Base-by-base conservation (phyloP, 2,329 filamentous ascomycete species). In the Alternaria sp. region DNA sequence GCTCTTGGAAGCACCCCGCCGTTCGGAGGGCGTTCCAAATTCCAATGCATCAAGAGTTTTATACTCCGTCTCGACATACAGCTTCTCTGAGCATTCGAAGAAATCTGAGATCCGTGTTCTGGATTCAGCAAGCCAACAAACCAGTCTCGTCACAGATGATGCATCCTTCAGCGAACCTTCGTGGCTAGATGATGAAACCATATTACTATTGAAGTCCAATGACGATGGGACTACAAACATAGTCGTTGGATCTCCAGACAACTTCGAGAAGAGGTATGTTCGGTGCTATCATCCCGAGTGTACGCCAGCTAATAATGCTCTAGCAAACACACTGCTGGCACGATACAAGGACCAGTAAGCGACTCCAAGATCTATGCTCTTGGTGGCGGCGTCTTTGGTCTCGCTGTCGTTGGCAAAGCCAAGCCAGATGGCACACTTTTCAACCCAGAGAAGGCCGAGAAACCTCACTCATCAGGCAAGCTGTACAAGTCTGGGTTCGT, bases 401-500 rank as follows among this genome's bases (percentile, higher is more conserved):
- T 86, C 59, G 81, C 86, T 5, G 70, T 86, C 0, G 81, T 83
- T 11, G 91, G 88, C 9, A 81, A 88, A 64, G 88, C 91, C 0
- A 89, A 87, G 4, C 85, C 89, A 3, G 84, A 88, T 46, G 94
- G 92, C 5, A 81, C 87, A 1, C 84, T 95, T 26, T 89, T 89
- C 79, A 91, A 91, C 73, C 82, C 87, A 12, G 83, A 88, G 38
- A 82, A 84, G 14, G 87, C 86, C 38, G 80, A 86, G 63, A 87
- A 88, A 71, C 81, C 86, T 2, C 79, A 83, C 24, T 89, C 89
- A 20, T 86, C 87, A 4, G 92, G 87, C 28, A 89, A 86, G 69
- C 85, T 93, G 22, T 95, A 95, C 77, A 87, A 87, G 20, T 87
- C 86, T 48, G 86, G 94, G 26, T 95, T 92, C 71, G 91, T 92